Evolutionary conservation across 1,139 yeast species (phyloP), one percentile per base, ranked within the genome.

Genomic region (Yamadazyma conglobata): DNA sequence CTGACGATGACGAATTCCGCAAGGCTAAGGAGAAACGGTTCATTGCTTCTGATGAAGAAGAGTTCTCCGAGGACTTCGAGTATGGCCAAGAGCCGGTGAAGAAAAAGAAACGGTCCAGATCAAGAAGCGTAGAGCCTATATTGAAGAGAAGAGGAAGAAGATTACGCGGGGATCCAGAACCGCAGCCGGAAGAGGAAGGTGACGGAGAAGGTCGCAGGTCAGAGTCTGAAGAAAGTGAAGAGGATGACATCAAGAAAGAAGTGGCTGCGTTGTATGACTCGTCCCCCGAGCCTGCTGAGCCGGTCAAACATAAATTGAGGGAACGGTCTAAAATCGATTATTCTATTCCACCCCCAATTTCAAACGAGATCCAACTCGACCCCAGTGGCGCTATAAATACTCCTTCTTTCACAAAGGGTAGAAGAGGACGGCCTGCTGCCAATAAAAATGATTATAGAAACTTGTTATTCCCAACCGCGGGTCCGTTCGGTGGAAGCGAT

Each of bases 401-500:
- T 13, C 42, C 39, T 8, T 30, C 37, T 2, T 38, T 36, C 13
- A 27, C 33, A 5, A 40, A 44, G 25, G 46, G 54, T 11, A 48
- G 53, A 38, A 52, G 64, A 15, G 52, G 64, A n/a, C 53, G 55
- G 31, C 50, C 59, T 6, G 50, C 54, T n/a, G 23, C 40, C 10
- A 48, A 44, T 20, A 74, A 67, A 43, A 66, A 63, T 27, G 71
- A 72, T 22, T 63, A 60, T 39, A 54, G 83, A 30, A 71, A 84
- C 47, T 70, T 91, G 25, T 59, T 87, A 27, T 86, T 82, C 47
- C 95, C 96, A n/a, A 87, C 95, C 0, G 86, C 88, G n/a, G 96
- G 97, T 1, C 95, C 97, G 2, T 91, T 91, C 64, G 96, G 96
- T 16, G 97, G 97, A 18, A 80, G 88, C 41, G 95, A 87, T 50